Percentiles rank a stretch among this genome's conserved stretches.
phyloP scores from a whole-genome alignment of 2,329 filamentous ascomycete genomes.

The Metarhizium anisopliae region DNA sequence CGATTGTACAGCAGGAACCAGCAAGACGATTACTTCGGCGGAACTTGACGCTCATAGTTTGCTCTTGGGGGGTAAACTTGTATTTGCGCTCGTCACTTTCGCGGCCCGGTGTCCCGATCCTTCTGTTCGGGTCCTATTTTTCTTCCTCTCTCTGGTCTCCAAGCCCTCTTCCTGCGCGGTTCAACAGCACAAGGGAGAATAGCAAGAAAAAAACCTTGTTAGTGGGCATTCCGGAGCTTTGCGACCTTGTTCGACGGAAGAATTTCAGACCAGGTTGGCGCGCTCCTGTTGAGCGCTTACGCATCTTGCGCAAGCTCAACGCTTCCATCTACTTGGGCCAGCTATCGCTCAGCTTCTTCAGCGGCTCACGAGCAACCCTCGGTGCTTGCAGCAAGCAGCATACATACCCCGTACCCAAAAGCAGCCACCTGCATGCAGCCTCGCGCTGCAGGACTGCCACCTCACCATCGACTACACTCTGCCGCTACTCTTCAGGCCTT shows the following conservation, averaged over 20 bases:
- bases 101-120: neutral
- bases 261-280: neutral
- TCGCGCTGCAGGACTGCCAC: constrained; percentile 7
- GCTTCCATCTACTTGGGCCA: neutral
- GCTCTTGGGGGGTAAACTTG: too few relatives aligned
- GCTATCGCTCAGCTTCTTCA: constrained; percentile 7
- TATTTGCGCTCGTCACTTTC: neutral
- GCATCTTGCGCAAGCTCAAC: neutral
- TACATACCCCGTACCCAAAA: constrained; percentile 2
- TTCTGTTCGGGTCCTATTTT: too few relatives aligned
- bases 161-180: neutral
- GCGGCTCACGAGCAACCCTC: constrained; percentile 5
- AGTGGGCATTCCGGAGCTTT: neutral
- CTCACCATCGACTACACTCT: constrained; percentile 5
- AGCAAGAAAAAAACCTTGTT: neutral
- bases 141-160: neutral
- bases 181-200: neutral
- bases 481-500: constrained; percentile 1
- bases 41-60: neutral
- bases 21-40: neutral
- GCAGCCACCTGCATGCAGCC: constrained; percentile 7
- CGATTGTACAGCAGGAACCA: constrained; percentile 1
- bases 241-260: neutral
- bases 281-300: neutral
- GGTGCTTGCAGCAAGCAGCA: neutral